Evolutionary conservation across 345 rosid species (phyloP).

Genomic region (Brassica napus): Da-Ae NC_063438.1:24224001-24224500

Average conservation of each 20-base stretch:
- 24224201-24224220: constrained; percentile 19
- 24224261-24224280: constrained; percentile 22
- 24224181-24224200: neutral
- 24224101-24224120: neutral
- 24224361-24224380: constrained; percentile 8
- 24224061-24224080: constrained; percentile 27
- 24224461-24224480: constrained; percentile 26
- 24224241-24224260: constrained; percentile 34
- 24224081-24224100: neutral
- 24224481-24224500: constrained; percentile 22
- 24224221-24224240: constrained; percentile 25
- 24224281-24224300: constrained; percentile 9
- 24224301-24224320: constrained; percentile 25
- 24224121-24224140: neutral
- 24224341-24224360: constrained; percentile 41
- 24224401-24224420: constrained; percentile 9
- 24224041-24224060: neutral
- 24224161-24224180: constrained; percentile 11
- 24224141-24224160: constrained; percentile 5
- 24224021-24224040: constrained; percentile 21
- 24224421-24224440: constrained; percentile 18
- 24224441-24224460: constrained; percentile 34
- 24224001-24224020: constrained; percentile 16
- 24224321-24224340: constrained; percentile 18
- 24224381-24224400: constrained; percentile 43